Evolutionary conservation across 2,329 filamentous ascomycete species (phyloP).

Genomic region (Leptosphaerulina australis): DNA sequence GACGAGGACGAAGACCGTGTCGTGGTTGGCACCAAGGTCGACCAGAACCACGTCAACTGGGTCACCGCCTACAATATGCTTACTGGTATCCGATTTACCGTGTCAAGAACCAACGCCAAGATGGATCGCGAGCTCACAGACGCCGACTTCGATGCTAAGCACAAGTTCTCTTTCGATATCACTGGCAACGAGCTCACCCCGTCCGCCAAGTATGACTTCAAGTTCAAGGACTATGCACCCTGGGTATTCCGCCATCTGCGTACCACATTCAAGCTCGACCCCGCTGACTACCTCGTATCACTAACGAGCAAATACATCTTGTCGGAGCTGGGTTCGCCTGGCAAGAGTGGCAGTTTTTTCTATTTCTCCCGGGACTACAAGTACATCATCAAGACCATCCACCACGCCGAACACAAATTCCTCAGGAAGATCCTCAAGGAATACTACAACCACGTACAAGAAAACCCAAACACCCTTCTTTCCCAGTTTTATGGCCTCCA

Average conservation of each 20-base stretch:
- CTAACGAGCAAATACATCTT: conserved; percentile 98
- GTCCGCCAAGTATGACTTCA: conserved; percentile 99
- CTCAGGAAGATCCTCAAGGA: conserved; percentile 83
- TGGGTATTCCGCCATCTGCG: conserved; percentile 97
- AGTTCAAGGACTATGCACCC: conserved; percentile 99
- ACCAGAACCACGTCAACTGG: conserved; percentile 96
- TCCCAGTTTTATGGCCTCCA: conserved; percentile 98
- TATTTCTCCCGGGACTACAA: conserved; percentile 99
- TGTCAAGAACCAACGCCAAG: conserved; percentile 96
- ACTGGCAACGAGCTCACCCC: conserved; percentile 97
- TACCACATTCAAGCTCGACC: conserved; percentile 85
- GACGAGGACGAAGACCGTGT: conserved; percentile 90
- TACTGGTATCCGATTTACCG: conserved; percentile 95
- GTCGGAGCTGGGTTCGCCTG: conserved; percentile 93
- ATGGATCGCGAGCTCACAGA: conserved; percentile 88
- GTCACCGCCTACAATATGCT: conserved; percentile 99
- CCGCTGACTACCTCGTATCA: conserved; percentile 97
- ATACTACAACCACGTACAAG: conserved; percentile 89
- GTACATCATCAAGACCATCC: conserved; percentile 99
- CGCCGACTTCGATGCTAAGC: conserved; percentile 89
- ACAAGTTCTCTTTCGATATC: conserved; percentile 99
- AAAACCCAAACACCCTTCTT: conserved; percentile 94
- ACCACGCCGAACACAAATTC: conserved; percentile 91
- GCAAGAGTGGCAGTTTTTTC: conserved; percentile 99
- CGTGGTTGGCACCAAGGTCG: conserved; percentile 94